These are phyloP conservation scores for Goffeauzyma gilvescens DNA, from an alignment of 768 basidiomycete species.

Conservation along the genomic window DNA sequence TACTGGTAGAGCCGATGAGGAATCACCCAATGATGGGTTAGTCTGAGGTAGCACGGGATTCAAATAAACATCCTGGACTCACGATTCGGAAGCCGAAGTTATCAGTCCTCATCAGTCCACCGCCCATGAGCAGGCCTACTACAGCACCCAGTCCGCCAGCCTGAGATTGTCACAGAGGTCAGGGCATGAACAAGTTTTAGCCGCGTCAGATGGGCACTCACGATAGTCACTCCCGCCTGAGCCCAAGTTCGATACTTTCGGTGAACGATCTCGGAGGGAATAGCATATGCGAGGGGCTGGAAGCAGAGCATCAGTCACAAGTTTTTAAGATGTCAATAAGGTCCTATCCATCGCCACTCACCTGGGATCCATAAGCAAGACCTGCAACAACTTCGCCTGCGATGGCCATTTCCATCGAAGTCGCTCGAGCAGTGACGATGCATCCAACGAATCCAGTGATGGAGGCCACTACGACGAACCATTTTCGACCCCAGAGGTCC, in stretches of 20 bases:
- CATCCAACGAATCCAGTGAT: neutral
- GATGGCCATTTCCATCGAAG: slow-evolving; percentile 3
- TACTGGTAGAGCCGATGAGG: neutral
- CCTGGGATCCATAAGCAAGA: slow-evolving; percentile 1
- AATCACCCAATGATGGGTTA: neutral
- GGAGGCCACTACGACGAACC: neutral
- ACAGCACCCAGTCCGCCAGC: slow-evolving; percentile 1
- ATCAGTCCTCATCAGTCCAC: neutral
- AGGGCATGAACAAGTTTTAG: neutral
- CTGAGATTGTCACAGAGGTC: neutral
- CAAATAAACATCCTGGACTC: too few relatives aligned
- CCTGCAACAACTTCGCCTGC: slow-evolving; percentile 1
- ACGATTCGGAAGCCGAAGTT: slow-evolving; percentile 2
- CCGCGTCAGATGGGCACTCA: neutral
- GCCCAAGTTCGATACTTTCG: slow-evolving; percentile 1
- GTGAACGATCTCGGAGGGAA: slow-evolving; percentile 1
- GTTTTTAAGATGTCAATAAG: too few relatives aligned
- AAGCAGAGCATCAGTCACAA: neutral
- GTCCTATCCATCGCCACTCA: neutral
- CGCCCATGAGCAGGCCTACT: neutral
- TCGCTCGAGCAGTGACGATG: slow-evolving; percentile 1
- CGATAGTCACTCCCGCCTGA: neutral
- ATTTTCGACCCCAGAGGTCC: slow-evolving; percentile 1
- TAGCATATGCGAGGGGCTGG: slow-evolving; percentile 1
- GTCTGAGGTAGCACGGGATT: too few relatives aligned